Evolutionary conservation across 768 basidiomycete genomes (phyloP).

Genomic region (Pluteus cervinus): DNA sequence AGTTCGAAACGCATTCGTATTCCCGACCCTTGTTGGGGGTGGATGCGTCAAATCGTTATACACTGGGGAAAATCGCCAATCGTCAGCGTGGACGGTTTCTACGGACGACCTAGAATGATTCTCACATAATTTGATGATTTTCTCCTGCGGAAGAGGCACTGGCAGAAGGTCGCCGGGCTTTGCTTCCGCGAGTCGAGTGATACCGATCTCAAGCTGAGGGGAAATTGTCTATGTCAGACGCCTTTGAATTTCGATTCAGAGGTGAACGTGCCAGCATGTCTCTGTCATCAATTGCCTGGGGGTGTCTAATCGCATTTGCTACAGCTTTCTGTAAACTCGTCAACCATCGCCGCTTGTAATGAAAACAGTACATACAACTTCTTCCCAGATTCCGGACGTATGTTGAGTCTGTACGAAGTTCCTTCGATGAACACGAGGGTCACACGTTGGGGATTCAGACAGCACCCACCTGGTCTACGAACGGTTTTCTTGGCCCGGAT

Average conservation of each 20-base stretch:
- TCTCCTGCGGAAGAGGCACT: slow-evolving; percentile 32
- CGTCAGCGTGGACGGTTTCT: not conserved
- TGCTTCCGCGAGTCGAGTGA: slow-evolving; percentile 59
- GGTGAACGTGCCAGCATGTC: slow-evolving; percentile 58
- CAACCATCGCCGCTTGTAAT: too few relatives aligned
- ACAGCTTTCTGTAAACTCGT: slow-evolving; percentile 40
- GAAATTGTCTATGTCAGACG: slow-evolving; percentile 1
- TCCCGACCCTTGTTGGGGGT: slow-evolving; percentile 60
- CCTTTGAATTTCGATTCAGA: not conserved
- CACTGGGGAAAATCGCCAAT: slow-evolving; percentile 32
- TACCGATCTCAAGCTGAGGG: slow-evolving; percentile 50
- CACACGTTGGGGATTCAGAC: too few relatives aligned
- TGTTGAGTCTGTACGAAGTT: too few relatives aligned
- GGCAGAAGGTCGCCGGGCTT: slow-evolving; percentile 43
- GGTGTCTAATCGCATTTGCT: slow-evolving; percentile 55
- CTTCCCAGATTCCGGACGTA: too few relatives aligned
- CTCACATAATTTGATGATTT: slow-evolving; percentile 53
- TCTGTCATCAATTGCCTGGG: slow-evolving; percentile 66
- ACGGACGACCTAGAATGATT: slow-evolving; percentile 8
- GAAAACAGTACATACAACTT: too few relatives aligned
- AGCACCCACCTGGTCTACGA: too few relatives aligned
- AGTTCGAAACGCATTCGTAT: slow-evolving; percentile 56
- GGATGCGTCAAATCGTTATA: slow-evolving; percentile 83
- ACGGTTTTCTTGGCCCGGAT: too few relatives aligned
- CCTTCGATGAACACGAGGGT: too few relatives aligned